These are phyloP conservation scores for Blastocystis sp. DNA, from an alignment of 352 stramenopile genomes.

Conservation along the genomic window DNA sequence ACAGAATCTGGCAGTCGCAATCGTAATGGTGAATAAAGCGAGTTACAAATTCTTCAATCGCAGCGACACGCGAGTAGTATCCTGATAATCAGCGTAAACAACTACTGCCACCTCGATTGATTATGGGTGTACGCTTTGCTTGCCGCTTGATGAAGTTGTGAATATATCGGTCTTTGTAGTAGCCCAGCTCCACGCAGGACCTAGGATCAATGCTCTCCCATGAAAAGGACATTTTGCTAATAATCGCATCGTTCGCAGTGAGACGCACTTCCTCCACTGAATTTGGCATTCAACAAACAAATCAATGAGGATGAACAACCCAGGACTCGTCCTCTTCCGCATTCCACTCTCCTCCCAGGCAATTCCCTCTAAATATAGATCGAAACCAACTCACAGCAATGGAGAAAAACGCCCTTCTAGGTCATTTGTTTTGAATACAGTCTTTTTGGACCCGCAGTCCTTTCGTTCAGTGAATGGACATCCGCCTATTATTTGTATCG, in stretches of 20 bases:
- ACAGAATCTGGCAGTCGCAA: constrained; percentile 57
- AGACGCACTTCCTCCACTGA: constrained; percentile 42
- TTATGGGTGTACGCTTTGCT: constrained; percentile 58
- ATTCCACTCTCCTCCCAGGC: no score
- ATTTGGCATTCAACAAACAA: constrained; percentile 2
- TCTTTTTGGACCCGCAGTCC: no score
- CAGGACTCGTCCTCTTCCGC: no score
- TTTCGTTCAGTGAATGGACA: constrained; percentile 26
- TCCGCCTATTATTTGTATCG: constrained; percentile 26
- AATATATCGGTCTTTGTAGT: constrained; percentile 61
- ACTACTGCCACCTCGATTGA: constrained; percentile 58
- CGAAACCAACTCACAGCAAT: no score
- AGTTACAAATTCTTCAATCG: constrained; percentile 58
- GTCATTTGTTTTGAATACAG: no score
- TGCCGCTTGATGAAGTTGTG: constrained; percentile 55
- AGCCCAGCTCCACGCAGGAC: constrained; percentile 54
- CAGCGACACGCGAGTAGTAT: constrained; percentile 59
- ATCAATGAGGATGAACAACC: background rate
- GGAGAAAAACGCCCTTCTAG: no score
- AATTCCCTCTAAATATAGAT: no score
- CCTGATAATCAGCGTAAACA: background rate
- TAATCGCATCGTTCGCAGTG: constrained; percentile 56
- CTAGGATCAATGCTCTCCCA: background rate
- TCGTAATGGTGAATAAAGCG: constrained; percentile 51
- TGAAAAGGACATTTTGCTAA: constrained; percentile 36